Evolutionary conservation across 306 rosid genomes (phyloP).

Genomic region (Carpinus fangiana): DNA sequence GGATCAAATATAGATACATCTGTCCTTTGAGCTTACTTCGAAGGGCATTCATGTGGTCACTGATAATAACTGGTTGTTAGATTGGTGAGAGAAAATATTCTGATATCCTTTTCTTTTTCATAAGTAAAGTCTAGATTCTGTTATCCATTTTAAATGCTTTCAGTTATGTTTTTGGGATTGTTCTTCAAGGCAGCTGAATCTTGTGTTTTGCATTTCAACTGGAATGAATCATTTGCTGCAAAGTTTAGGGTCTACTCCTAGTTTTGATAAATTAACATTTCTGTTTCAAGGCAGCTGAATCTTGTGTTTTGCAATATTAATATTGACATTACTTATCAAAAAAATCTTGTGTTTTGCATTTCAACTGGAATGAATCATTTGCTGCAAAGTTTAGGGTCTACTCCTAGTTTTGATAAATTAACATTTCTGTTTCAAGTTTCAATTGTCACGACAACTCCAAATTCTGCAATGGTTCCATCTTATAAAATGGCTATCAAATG

Average conservation of each 20-base stretch:
- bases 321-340: too few relatives aligned
- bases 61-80: not conserved
- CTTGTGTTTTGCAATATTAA: too few relatives aligned
- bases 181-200: not conserved
- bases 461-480: not conserved
- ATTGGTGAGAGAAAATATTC: not conserved
- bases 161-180: not conserved
- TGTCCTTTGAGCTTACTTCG: not conserved
- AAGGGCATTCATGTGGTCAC: not conserved
- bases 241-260: not conserved
- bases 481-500: not conserved
- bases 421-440: not conserved
- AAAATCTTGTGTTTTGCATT: not conserved
- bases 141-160: not conserved
- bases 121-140: not conserved
- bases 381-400: conserved; percentile 3
- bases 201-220: not conserved
- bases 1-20: not conserved
- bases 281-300: too few relatives aligned
- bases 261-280: not conserved
- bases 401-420: not conserved
- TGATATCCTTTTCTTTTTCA: too few relatives aligned
- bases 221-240: not conserved
- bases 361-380: not conserved
- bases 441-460: not conserved